Base-by-base conservation (phyloP, 805 yeast genomes). In the Spathaspora sp. region DNA sequence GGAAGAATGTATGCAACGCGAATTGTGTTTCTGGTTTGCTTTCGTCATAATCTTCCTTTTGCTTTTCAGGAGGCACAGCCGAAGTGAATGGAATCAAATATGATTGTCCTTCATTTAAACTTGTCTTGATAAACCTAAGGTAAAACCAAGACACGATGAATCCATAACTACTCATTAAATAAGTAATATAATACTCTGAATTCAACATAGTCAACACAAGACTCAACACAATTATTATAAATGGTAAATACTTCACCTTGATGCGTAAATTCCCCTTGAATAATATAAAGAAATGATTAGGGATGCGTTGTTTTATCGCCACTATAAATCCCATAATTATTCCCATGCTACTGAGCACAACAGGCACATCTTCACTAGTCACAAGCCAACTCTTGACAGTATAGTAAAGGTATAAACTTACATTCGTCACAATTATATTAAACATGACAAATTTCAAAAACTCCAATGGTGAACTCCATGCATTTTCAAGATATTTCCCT, bases 301-400 rank as follows among this genome's bases (percentile, higher is more conserved):
- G 85, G 23, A 83, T 77, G 54, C 85, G 62, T 65, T 85, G 90
- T 60, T 83, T 85, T 57, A 83, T 77, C 5, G 86, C 84, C 2
- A 85, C 86, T 26, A 85, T 65, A 50, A 82, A 78, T 1, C 84
- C 87, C 57, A 81, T 68, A 40, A 80, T 67, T n/a, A 82, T 57
- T 1, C 86, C 81, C 59, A 79, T 73, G 51, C 80, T 74, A 0
- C 87, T 83, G 56, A 77, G 77, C 7, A 81, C 68, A 17, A 80
- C 80, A 3, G 77, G 72, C 38, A 78, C 6, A 23, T 23, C 75
- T 17, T 51, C 54, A 17, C 57, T 53, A 2, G 47, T 55, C 42
- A 57, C 31, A 9, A 60, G 20, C 46, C 49, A 14, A 17, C 59
- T 48, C 52, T 56, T 54, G 5, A 58, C 4, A 4, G 55, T 53